Base-by-base conservation (phyloP, 2,329 filamentous ascomycete species). In the Paecilomyces fulvus region DNA sequence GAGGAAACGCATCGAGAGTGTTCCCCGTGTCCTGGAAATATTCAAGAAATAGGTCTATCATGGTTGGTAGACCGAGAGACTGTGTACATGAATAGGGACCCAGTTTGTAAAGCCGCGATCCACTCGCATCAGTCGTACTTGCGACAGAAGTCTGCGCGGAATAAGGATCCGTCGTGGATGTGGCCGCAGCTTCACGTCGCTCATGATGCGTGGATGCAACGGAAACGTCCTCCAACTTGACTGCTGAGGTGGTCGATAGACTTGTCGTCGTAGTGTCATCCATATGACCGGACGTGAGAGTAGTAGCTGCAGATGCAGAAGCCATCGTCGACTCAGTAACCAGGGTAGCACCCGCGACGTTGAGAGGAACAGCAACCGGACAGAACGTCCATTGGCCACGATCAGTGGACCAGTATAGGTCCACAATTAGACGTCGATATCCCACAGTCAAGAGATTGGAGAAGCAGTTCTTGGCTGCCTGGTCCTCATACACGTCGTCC, bases 321-420 rank as follows among this genome's bases (percentile, higher is more conserved):
- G 65, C 57, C 20, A 63, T 64, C 25, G 59, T 55, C 9, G 63
- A 62, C 6, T 59, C 56, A 14, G 59, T 49, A 52, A 55, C 61
- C 53, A 60, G 68, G 11, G 61, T 63, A 59, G 66, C 60, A 30
- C 60, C 64, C 4, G 60, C 52, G 30, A 58, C 59, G 55, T 63
- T 63, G 28, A 63, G 60, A 33, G 79, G 78, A 54, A 84, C 73
- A 50, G 78, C 68, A 2, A 81, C 81, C 0, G 85, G 85, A 65
- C 85, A 88, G 17, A 87, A 75, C 52, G 75, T 81, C 82, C 84
- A 87, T 46, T 75, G 65, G 30, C 69, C 70, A 28, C 78, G 75
- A 30, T 70, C 74, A 23, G 76, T 64, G 60, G 86, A 84, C 85
- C 85, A 88, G 64, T 84, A 87, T 11, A 86, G 62, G 66, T 88